Conservation (phyloP, 495 filamentous ascomycete genomes). For the Halenospora varia region DNA sequence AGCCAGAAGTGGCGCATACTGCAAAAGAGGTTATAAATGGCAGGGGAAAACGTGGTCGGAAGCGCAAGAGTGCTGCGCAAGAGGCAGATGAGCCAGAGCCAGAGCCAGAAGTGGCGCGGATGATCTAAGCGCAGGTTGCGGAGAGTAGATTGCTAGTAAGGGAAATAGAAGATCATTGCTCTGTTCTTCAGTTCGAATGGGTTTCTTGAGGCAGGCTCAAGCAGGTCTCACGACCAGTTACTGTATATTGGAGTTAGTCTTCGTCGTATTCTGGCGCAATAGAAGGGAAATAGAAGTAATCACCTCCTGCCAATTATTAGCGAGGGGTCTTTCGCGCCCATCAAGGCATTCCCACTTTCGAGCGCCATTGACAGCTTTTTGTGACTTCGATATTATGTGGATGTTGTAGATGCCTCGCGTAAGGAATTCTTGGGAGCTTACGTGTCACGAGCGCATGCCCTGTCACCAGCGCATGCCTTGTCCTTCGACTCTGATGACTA, state of each 20-base stretch:
- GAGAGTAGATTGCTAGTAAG: slow-evolving; percentile 1
- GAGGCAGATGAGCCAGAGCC: no score
- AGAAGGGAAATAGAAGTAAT: slow-evolving; percentile 5
- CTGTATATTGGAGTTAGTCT: slow-evolving; percentile 4
- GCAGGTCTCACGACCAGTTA: background rate
- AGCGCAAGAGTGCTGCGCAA: no score
- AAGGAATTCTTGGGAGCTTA: no score
- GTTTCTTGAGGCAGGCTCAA: background rate
- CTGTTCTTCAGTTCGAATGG: no score
- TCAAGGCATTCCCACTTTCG: background rate
- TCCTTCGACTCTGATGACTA: no score
- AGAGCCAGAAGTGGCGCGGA: no score
- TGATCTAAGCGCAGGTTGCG: slow-evolving; percentile 9
- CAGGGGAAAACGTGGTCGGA: no score
- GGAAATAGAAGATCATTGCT: background rate
- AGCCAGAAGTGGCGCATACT: slow-evolving; percentile 18
- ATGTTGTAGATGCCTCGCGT: no score
- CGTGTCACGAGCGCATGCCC: no score
- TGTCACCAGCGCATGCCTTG: no score
- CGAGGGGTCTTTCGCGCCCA: background rate
- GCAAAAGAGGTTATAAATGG: no score
- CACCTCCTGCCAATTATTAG: slow-evolving; percentile 1
- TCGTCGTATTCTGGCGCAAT: slow-evolving; percentile 7
- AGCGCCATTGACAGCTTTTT: slow-evolving; percentile 3
- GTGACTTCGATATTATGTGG: no score